These are phyloP conservation scores for Heterobasidion parviporum DNA, from an alignment of 1,284 basidiomycete genomes.

Conservation along the genomic window DNA sequence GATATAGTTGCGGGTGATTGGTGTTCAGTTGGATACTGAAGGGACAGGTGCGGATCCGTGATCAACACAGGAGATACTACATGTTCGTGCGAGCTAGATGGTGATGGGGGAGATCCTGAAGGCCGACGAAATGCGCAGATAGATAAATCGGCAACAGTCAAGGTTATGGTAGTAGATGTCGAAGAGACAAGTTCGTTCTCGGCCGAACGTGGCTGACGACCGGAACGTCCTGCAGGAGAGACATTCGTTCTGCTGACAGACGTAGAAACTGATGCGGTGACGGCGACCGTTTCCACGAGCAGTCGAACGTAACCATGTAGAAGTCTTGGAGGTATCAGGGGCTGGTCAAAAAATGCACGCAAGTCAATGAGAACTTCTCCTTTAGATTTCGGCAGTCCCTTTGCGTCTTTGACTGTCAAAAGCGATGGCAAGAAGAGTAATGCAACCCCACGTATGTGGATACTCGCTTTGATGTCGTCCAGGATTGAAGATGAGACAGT, in stretches of 20 bases:
- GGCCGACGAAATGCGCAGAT: constrained; percentile 33
- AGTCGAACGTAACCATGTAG: constrained; percentile 45
- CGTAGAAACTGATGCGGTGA: constrained; percentile 21
- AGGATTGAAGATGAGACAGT: constrained; percentile 16
- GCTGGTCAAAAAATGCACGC: constrained; percentile 43
- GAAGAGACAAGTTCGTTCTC: background rate
- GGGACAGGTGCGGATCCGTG: constrained; percentile 48
- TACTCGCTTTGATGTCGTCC: constrained; percentile 25
- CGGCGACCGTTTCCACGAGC: constrained; percentile 42
- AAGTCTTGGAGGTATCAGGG: constrained; percentile 45
- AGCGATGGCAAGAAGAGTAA: constrained; percentile 34
- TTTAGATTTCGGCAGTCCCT: constrained; percentile 4
- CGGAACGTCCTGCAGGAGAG: background rate
- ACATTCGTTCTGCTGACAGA: background rate
- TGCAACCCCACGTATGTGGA: constrained; percentile 41
- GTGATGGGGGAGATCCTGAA: constrained; percentile 11
- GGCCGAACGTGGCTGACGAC: background rate
- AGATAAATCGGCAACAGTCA: constrained; percentile 43
- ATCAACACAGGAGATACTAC: constrained; percentile 53
- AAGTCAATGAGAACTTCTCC: constrained; percentile 9
- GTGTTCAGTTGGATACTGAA: constrained; percentile 37
- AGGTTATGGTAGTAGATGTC: constrained; percentile 3
- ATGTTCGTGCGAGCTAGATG: constrained; percentile 12
- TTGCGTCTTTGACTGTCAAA: background rate
- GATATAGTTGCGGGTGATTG: constrained; percentile 13